These are phyloP conservation scores for Zea mays DNA, from an alignment of 176 grass and related monocot species.

Conservation along the genomic window DNA sequence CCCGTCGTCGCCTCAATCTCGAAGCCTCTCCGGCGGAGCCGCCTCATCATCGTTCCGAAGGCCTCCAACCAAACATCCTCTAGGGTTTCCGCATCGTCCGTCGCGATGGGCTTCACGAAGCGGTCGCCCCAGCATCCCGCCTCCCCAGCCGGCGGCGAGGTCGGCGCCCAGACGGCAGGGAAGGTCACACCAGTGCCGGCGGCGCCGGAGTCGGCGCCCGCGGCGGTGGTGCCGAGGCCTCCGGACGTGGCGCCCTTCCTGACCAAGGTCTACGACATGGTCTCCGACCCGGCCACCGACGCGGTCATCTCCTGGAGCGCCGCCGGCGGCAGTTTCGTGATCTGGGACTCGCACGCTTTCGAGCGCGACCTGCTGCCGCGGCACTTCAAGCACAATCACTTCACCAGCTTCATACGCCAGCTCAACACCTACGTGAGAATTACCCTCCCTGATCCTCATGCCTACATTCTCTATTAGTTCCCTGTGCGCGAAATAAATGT, in stretches of 20 bases:
- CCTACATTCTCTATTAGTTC: not conserved
- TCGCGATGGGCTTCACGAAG: conserved; percentile 46
- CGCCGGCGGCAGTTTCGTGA: conserved; percentile 60
- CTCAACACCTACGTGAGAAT: conserved; percentile 91
- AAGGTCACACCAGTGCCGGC: not conserved
- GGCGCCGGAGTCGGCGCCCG: not conserved
- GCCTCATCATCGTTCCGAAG: conserved; percentile 11
- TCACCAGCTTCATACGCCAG: conserved; percentile 89
- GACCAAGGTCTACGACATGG: conserved; percentile 76
- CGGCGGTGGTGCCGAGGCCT: conserved; percentile 37
- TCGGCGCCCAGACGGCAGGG: not conserved
- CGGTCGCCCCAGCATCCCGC: conserved; percentile 35
- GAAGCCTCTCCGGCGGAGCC: not conserved
- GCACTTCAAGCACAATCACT: conserved; percentile 87
- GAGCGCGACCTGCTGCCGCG: conserved; percentile 60
- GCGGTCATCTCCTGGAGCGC: conserved; percentile 64
- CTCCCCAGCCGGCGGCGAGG: not conserved
- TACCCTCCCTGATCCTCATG: not conserved
- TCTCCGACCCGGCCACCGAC: conserved; percentile 61
- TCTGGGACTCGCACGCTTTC: conserved; percentile 71
- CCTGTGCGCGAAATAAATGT: not conserved
- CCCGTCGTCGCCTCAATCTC: not conserved
- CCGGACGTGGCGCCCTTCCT: conserved; percentile 70
- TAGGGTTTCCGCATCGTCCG: conserved; percentile 18
- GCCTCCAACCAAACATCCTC: not conserved